Percentiles rank a stretch among this genome's conserved stretches.
Evolutionary conservation across 2,329 filamentous ascomycete genomes (phyloP).

Genomic region (Colletotrichum melonis): DNA sequence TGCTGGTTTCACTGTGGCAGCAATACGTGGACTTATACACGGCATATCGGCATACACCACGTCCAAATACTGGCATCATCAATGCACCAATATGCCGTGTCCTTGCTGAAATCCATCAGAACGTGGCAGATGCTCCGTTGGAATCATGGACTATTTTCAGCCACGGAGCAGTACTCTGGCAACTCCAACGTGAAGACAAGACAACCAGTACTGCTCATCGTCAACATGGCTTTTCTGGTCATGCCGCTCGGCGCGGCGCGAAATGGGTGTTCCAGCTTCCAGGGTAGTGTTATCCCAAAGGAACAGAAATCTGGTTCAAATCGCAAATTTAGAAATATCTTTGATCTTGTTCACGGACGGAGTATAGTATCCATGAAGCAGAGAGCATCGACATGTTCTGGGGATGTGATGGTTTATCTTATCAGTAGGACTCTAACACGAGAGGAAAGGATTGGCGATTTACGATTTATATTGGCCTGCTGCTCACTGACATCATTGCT

Average conservation of each 20-base stretch:
- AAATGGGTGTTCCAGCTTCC: conserved; percentile 49
- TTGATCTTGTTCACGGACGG: not conserved
- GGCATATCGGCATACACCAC: conserved; percentile 23
- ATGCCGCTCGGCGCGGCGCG: conserved; percentile 51
- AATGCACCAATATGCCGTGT: no score
- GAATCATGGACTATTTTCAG: conserved; percentile 42
- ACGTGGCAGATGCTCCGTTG: not conserved
- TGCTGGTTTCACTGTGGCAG: not conserved
- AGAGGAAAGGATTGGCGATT: conserved; percentile 34
- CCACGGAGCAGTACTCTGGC: conserved; percentile 48
- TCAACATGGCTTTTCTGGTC: conserved; percentile 51
- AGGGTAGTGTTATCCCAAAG: conserved; percentile 50
- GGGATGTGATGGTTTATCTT: conserved; percentile 34
- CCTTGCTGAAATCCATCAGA: no score
- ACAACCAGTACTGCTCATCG: conserved; percentile 50
- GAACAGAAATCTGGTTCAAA: conserved; percentile 48
- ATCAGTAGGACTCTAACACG: conserved; percentile 35
- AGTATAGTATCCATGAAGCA: not conserved
- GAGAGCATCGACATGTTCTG: conserved; percentile 34
- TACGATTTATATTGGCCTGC: conserved; percentile 33
- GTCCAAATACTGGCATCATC: no score
- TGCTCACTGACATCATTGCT: not conserved
- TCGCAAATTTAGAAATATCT: not conserved
- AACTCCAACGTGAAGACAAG: conserved; percentile 46
- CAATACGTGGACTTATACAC: no score